phyloP scores from a whole-genome alignment of 768 basidiomycete species.

The Mycena capillaripes region DNA sequence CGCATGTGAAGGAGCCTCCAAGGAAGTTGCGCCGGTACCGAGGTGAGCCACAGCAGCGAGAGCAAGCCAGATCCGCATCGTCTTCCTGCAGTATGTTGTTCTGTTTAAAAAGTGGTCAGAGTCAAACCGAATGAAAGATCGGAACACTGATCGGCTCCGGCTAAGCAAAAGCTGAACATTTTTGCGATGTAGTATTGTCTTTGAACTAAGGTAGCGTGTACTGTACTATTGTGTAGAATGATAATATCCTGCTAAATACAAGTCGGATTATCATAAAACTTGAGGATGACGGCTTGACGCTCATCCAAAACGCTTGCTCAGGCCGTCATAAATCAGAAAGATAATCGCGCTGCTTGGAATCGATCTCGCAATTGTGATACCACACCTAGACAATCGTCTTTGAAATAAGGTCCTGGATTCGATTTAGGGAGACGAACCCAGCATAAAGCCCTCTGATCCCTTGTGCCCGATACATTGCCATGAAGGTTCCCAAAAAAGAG shows the following conservation, averaged over 20 bases:
- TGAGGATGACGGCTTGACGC: no score
- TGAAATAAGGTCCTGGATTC: neutral
- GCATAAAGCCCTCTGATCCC: constrained; percentile 60
- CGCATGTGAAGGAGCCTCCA: neutral
- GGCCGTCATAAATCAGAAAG: constrained; percentile 89
- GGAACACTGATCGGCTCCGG: no score
- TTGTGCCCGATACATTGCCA: constrained; percentile 78
- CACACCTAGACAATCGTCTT: constrained; percentile 85
- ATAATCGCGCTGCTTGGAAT: constrained; percentile 92
- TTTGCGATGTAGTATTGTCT: no score
- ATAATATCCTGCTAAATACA: no score
- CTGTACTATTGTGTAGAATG: no score
- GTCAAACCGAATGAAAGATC: no score
- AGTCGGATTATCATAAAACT: no score
- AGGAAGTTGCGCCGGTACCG: neutral
- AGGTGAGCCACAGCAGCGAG: neutral
- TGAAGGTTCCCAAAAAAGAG: constrained; percentile 71
- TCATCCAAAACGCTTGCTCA: constrained; percentile 60
- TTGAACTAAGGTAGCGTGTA: no score
- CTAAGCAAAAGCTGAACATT: no score
- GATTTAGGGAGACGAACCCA: no score
- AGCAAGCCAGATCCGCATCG: neutral
- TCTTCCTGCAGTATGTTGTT: no score
- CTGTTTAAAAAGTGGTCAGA: no score
- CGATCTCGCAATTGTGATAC: constrained; percentile 85